Evolutionary conservation across 768 basidiomycete species (phyloP), one percentile per base, ranked within the genome.

Genomic region (Royoungia palumana): DNA sequence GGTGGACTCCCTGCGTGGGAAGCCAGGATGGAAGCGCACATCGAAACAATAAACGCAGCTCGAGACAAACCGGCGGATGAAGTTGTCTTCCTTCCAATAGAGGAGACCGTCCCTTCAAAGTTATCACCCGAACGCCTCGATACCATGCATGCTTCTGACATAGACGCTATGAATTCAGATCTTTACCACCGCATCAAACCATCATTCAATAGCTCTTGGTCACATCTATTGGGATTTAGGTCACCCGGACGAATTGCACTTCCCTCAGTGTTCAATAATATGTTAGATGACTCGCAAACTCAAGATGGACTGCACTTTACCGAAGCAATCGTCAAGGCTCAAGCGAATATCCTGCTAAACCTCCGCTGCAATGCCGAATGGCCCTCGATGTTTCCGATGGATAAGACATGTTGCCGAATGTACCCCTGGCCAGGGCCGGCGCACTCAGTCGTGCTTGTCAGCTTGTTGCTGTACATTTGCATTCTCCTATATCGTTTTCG

Each of bases 81-180:
- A 36, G 72, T 93, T 35, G 77, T 94, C 20, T 72, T 94, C 40
- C 73, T 94, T 17, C 93, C 93, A 5, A 79, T 94, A 19, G 81
- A 87, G 57, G 77, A 84, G 37, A 73, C 89, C 12, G 71, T 87
- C n/a, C 56, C 77, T 32, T 76, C 78, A 12, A 87, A 86, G 61
- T 70, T 96, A 22, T 77, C 81, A 0, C 64, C 71, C 3, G 81
- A 83, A 24, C 78, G 90, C 46, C 79, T 81, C 6, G 60, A 71
- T 22, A 85, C 83, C 10, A 87, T 96, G 74, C 79, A 79, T 47
- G 74, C 81, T 21, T 78, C 85, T 13, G 89, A 94, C 59, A 85
- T 94, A 47, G 86, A 91, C 58, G 88, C 87, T 35, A 94, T 96
- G 91, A 95, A 96, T 66, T 84, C 87, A 3, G 86, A 89, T 63